These are phyloP conservation scores for Amaranthus tricolor DNA, from an alignment of 179 eudicot species.

Conservation along the genomic window DNA sequence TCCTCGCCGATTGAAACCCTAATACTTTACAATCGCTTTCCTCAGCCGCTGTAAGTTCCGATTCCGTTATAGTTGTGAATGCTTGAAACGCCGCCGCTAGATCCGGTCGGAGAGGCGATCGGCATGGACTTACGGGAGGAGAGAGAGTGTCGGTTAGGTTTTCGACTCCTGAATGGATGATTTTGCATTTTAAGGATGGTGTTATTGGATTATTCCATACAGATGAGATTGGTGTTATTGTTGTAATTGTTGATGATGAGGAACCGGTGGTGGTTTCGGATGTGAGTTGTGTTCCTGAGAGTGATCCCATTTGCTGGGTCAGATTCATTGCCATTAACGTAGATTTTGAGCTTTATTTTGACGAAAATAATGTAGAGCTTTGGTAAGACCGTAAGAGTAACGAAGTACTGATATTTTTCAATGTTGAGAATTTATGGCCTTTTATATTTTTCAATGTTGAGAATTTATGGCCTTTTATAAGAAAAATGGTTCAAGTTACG, in stretches of 20 bases:
- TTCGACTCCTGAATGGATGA: neutral
- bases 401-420: slow-evolving; percentile 12
- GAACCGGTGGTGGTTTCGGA: slow-evolving; percentile 14
- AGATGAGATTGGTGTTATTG: slow-evolving; percentile 38
- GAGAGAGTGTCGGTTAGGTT: slow-evolving; percentile 16
- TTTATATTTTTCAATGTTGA: slow-evolving; percentile 5
- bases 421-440: neutral
- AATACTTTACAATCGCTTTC: slow-evolving; percentile 19
- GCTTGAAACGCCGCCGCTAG: slow-evolving; percentile 29
- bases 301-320: slow-evolving; percentile 55
- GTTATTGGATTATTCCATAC: slow-evolving; percentile 45
- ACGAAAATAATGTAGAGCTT: too few species aligned
- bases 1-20: slow-evolving; percentile 7
- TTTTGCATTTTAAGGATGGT: slow-evolving; percentile 24
- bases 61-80: slow-evolving; percentile 10
- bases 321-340: slow-evolving; percentile 60
- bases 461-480: neutral
- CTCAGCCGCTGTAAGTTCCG: neutral
- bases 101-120: slow-evolving; percentile 42
- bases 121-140: slow-evolving; percentile 40
- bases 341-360: neutral
- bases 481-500: too few species aligned
- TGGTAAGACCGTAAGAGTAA: neutral
- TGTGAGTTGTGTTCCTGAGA: slow-evolving; percentile 49
- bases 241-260: neutral